phyloP scores from a whole-genome alignment of 2,329 filamentous ascomycete species.

The Setomelanomma holmii region DNA sequence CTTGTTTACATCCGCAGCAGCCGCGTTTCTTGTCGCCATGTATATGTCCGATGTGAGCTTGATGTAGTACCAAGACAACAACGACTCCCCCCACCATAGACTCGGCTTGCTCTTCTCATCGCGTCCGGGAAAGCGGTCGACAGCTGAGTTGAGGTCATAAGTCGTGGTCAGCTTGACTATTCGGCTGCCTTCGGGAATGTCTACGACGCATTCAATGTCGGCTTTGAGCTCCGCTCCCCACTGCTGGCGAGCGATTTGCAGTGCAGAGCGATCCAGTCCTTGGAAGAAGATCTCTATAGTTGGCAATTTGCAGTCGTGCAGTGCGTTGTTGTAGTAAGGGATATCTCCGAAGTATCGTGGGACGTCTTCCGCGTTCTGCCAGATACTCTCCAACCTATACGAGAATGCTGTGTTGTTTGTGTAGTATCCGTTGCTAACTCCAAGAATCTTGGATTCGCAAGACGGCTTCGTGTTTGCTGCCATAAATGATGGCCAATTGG shows the following conservation, averaged over 20 bases:
- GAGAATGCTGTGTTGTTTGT: not conserved
- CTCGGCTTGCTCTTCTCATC: not conserved
- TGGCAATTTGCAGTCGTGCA: not conserved
- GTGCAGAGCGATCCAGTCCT: not conserved
- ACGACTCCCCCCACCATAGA: not conserved
- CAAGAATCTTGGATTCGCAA: not conserved
- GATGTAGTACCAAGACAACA: not conserved
- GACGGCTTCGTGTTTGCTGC: not conserved
- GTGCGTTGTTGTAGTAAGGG: not conserved
- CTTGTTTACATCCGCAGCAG: not conserved
- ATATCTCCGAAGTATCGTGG: not conserved
- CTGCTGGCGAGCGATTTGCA: not conserved
- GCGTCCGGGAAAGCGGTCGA: not conserved
- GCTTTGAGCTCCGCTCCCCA: not conserved
- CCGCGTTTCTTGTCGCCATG: not conserved
- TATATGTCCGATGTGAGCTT: not conserved
- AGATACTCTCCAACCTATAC: not conserved
- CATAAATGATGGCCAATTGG: not conserved
- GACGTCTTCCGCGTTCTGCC: not conserved
- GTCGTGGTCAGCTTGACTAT: not conserved
- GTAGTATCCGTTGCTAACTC: not conserved
- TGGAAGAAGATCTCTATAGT: not conserved
- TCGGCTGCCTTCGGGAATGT: not conserved
- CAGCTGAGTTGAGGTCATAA: not conserved
- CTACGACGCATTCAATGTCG: not conserved